phyloP scores from a whole-genome alignment of 1,284 basidiomycete species.

The Ustilago sp. region DNA sequence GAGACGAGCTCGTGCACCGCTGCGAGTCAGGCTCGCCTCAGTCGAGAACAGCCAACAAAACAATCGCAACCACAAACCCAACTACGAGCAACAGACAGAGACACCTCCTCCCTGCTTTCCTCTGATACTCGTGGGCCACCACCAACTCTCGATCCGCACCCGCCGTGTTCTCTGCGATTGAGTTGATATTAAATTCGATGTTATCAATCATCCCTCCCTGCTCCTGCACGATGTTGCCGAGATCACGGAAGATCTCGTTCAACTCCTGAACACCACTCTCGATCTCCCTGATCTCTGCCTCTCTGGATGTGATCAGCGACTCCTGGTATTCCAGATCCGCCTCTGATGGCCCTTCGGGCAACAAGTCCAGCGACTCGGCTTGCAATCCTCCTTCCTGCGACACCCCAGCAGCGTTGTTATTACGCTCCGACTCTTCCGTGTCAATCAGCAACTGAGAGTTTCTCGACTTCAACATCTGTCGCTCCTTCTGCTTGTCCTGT shows the following conservation, averaged over 20 bases:
- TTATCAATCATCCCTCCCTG: constrained; percentile 97
- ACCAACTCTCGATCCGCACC: constrained; percentile 88
- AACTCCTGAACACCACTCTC: constrained; percentile 97
- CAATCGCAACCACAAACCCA: constrained; percentile 86
- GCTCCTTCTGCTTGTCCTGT: constrained; percentile 82
- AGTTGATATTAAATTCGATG: constrained; percentile 93
- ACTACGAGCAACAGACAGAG: constrained; percentile 90
- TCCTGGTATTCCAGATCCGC: constrained; percentile 97
- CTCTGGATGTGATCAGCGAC: constrained; percentile 92
- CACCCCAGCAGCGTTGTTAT: neutral
- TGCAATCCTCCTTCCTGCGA: constrained; percentile 14
- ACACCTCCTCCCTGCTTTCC: constrained; percentile 88
- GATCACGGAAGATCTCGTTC: constrained; percentile 94
- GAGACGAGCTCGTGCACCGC: too few relatives aligned
- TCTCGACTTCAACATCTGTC: constrained; percentile 74
- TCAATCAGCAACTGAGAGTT: constrained; percentile 54
- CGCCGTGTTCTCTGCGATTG: constrained; percentile 84
- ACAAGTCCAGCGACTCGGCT: constrained; percentile 18
- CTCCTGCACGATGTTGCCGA: constrained; percentile 92
- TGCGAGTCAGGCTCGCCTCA: neutral
- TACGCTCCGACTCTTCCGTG: constrained; percentile 26
- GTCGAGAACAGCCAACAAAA: constrained; percentile 78
- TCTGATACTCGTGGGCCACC: constrained; percentile 92
- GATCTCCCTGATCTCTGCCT: constrained; percentile 94
- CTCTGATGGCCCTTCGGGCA: constrained; percentile 71